phyloP scores from a whole-genome alignment of 306 rosid genomes.

The Abrus precatorius region DNA sequence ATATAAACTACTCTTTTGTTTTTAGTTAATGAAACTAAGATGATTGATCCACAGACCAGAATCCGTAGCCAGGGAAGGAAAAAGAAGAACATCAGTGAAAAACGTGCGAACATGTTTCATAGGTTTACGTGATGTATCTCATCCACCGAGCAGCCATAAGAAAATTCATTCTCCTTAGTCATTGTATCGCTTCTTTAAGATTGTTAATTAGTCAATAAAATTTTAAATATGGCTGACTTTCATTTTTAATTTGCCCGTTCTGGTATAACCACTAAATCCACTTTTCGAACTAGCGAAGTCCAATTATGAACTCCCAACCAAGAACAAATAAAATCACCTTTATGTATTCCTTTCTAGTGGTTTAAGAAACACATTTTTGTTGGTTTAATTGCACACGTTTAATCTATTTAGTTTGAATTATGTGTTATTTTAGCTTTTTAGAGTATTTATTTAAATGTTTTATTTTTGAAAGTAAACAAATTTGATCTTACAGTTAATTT shows the following conservation, averaged over 20 bases:
- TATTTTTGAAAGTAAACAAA: no score
- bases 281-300: neutral
- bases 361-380: no score
- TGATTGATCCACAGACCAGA: slow-evolving; percentile 29
- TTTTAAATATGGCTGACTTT: slow-evolving; percentile 39
- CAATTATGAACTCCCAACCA: no score
- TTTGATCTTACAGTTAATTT: no score
- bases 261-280: slow-evolving; percentile 15
- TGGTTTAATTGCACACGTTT: no score
- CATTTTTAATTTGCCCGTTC: slow-evolving; percentile 27
- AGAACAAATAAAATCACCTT: no score
- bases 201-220: slow-evolving; percentile 23
- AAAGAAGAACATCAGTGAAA: neutral
- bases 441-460: no score
- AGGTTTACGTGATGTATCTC: slow-evolving; percentile 4
- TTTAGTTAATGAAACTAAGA: neutral
- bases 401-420: no score
- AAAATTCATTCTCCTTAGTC: slow-evolving; percentile 17
- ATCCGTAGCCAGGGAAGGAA: slow-evolving; percentile 6
- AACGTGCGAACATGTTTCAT: slow-evolving; percentile 58
- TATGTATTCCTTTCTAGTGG: no score
- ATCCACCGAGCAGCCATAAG: slow-evolving; percentile 29
- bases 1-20: neutral
- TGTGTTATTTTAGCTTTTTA: no score
- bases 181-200: neutral